phyloP scores from a whole-genome alignment of 2,329 filamentous ascomycete genomes.

The Monosporascus sp. region DNA sequence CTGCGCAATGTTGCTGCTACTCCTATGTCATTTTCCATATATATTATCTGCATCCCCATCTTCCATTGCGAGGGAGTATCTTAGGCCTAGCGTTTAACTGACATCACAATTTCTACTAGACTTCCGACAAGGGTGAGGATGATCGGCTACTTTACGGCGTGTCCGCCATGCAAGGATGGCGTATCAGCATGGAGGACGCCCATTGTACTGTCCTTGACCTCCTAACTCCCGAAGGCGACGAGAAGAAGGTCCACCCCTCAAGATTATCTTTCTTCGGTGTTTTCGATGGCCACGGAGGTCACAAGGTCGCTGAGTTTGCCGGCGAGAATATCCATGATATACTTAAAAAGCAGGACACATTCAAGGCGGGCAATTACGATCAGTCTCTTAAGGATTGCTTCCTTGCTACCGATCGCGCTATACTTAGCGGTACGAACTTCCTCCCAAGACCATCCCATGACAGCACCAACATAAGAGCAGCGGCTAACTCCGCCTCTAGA shows the following conservation, averaged over 20 bases:
- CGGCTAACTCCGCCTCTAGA: slow-evolving; percentile 49
- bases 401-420: slow-evolving; percentile 89
- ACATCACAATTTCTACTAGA: slow-evolving; percentile 41
- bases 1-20: too few species aligned
- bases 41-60: too few species aligned
- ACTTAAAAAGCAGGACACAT: slow-evolving; percentile 88
- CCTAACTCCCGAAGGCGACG: slow-evolving; percentile 50
- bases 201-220: slow-evolving; percentile 88
- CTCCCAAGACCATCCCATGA: neutral
- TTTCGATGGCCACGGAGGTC: slow-evolving; percentile 94
- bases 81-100: too few species aligned
- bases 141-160: slow-evolving; percentile 88
- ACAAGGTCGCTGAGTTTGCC: slow-evolving; percentile 90
- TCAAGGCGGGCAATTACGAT: slow-evolving; percentile 85
- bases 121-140: slow-evolving; percentile 87
- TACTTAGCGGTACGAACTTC: slow-evolving; percentile 71
- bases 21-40: too few species aligned
- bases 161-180: slow-evolving; percentile 99
- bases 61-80: too few species aligned
- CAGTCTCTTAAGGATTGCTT: slow-evolving; percentile 97
- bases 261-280: slow-evolving; percentile 95
- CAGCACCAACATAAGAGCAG: neutral
- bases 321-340: slow-evolving; percentile 93
- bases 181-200: slow-evolving; percentile 99
- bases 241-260: slow-evolving; percentile 60